Percentiles rank a stretch among this genome's conserved stretches.
Conservation (phyloP, 768 basidiomycete genomes). For the Ramaria sp. region DNA sequence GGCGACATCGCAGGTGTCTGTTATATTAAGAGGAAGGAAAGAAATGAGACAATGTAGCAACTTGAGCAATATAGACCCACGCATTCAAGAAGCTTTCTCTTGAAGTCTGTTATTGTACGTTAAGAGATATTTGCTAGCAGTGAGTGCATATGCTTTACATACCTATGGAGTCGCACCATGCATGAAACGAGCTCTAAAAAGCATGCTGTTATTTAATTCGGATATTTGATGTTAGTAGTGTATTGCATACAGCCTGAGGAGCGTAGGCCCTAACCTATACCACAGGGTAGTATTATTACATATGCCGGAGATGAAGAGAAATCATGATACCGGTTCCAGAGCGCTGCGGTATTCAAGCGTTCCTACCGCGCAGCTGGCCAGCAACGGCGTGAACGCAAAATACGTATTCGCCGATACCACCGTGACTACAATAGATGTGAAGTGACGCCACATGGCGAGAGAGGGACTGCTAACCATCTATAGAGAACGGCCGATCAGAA, state of each 20-base stretch:
- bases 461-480: not conserved
- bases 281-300: not conserved
- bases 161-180: constrained; percentile 71
- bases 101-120: constrained; percentile 37
- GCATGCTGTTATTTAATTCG: not conserved
- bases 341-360: constrained; percentile 77
- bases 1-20: constrained; percentile 8
- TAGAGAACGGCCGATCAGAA: not conserved
- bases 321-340: constrained; percentile 52
- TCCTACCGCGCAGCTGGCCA: constrained; percentile 67
- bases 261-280: constrained; percentile 21
- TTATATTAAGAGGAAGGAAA: not conserved
- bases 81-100: constrained; percentile 47
- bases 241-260: constrained; percentile 38
- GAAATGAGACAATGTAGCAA: not conserved
- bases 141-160: constrained; percentile 9
- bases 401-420: constrained; percentile 56
- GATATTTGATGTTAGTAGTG: not conserved
- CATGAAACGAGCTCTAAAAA: constrained; percentile 50
- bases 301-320: not conserved
- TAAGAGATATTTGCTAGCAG: not conserved
- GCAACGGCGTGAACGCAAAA: constrained; percentile 45
- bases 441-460: constrained; percentile 37
- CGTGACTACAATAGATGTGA: constrained; percentile 12
- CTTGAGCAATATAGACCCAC: constrained; percentile 26